Evolutionary conservation across 164 flowering plant species (phyloP).

Genomic region (Aristolochia contorta): DNA sequence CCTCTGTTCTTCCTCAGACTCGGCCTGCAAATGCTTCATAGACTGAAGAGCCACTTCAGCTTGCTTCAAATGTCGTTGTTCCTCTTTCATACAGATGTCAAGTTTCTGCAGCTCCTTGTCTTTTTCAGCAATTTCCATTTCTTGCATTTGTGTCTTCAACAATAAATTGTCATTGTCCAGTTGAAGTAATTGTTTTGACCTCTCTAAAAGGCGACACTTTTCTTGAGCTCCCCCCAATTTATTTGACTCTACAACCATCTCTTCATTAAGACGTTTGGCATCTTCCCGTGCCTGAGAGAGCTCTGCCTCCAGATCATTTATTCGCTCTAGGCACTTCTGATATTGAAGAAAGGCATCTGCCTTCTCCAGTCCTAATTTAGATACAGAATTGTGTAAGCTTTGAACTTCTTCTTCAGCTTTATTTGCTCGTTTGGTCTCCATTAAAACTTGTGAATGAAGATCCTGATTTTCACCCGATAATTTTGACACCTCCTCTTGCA

Average conservation of each 20-base stretch:
- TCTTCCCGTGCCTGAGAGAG: slow-evolving; percentile 41
- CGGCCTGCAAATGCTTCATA: slow-evolving; percentile 46
- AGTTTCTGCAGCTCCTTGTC: slow-evolving; percentile 56
- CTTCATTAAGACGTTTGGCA: slow-evolving; percentile 37
- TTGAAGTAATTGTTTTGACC: slow-evolving; percentile 47
- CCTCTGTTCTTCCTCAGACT: slow-evolving; percentile 68
- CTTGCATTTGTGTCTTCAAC: slow-evolving; percentile 43
- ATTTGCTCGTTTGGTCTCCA: not conserved
- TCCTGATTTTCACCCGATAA: slow-evolving; percentile 4
- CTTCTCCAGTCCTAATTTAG: slow-evolving; percentile 30
- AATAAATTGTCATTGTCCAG: slow-evolving; percentile 41
- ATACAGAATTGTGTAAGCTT: not conserved
- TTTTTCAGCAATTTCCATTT: slow-evolving; percentile 52
- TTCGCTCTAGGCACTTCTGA: slow-evolving; percentile 40
- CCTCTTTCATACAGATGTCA: slow-evolving; percentile 39
- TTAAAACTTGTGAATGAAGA: not conserved
- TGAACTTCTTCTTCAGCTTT: slow-evolving; percentile 5
- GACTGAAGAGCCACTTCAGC: slow-evolving; percentile 49
- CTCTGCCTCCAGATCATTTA: slow-evolving; percentile 51
- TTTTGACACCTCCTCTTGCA: slow-evolving; percentile 4
- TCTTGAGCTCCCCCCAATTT: slow-evolving; percentile 51
- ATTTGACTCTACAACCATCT: slow-evolving; percentile 27
- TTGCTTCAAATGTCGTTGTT: slow-evolving; percentile 36
- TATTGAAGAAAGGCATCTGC: slow-evolving; percentile 41
- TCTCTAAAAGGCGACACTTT: slow-evolving; percentile 36